Conservation (phyloP, 1,284 basidiomycete genomes). For the Pseudozyma sp. region DNA sequence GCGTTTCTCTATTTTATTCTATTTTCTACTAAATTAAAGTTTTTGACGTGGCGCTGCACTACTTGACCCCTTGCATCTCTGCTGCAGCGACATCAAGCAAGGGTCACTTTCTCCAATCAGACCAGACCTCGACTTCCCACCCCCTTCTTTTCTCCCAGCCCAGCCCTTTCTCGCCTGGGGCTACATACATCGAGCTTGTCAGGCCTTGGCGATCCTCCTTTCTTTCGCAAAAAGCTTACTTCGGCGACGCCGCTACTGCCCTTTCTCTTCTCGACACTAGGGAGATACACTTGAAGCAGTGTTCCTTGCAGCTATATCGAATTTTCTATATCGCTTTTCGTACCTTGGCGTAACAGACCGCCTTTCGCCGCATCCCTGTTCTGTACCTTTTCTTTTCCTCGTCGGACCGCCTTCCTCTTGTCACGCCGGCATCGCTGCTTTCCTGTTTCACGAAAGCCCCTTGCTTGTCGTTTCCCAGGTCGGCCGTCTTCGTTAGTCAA, state of each 20-base stretch:
- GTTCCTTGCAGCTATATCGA: conserved; percentile 2
- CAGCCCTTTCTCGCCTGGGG: not conserved
- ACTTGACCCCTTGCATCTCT: conserved; percentile 37
- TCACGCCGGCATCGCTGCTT: not conserved
- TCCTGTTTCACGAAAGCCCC: not conserved
- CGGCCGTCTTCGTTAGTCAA: not conserved
- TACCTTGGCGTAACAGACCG: conserved; percentile 1
- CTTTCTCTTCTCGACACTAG: too few relatives aligned
- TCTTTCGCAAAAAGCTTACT: not conserved
- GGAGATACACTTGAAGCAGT: not conserved
- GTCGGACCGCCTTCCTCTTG: not conserved
- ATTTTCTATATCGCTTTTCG: not conserved
- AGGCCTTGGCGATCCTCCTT: not conserved
- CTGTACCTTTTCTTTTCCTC: too few relatives aligned
- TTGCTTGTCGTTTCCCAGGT: conserved; percentile 12
- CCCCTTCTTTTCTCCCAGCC: conserved; percentile 2
- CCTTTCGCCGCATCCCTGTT: not conserved
- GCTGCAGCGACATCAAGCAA: conserved; percentile 12
- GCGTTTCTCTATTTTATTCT: not conserved
- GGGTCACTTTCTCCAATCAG: not conserved
- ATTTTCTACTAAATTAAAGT: not conserved
- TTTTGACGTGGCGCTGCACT: conserved; percentile 24
- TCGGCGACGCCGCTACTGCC: too few relatives aligned
- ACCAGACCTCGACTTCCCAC: conserved; percentile 1
- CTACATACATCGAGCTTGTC: too few relatives aligned